Base-by-base conservation (phyloP, 495 filamentous ascomycete genomes). In the Rostrohypoxylon terebratum region DNA sequence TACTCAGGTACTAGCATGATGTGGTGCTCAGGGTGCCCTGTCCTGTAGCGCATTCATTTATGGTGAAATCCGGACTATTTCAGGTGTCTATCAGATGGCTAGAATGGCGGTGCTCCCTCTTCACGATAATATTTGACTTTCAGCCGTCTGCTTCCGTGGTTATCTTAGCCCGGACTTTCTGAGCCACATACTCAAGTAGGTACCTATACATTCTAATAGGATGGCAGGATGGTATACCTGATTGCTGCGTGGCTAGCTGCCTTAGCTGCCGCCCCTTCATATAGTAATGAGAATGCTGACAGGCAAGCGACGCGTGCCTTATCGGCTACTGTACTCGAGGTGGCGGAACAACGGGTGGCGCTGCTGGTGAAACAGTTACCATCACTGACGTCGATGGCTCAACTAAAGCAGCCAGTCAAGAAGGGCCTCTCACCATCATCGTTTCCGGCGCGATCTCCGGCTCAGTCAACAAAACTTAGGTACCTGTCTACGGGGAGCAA, bases 331-430 rank as follows among this genome's bases (percentile, higher is more conserved):
- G 78, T 44, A 80, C 75, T 0, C 51, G 75, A n/a, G 74, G 74
- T 13, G 69, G 77, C 8, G 72, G 80, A 40, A 88, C 86, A 18
- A 88, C 80, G 4, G 87, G 87, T 57, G 87, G 87, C 66, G 75
- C 77, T 28, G 84, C 82, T 18, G 87, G 87, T 57, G 82, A 82
- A 6, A 86, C 83, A 8, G 84, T 83, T 4, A 86, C 83, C 13
- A 87, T 89, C 44, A 84, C 84, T 2, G 83, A 85, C 1, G 82
- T 86, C 42, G 83, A 82, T 21, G 77, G 77, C 9, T 80, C 88
- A 61, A 76, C 80, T 4, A 53, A 77, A 0, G 87, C 84, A 25
- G 85, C 83, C 28, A 62, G 72, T 1, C 81, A 81, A 14, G 77
- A 83, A 11, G 78, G 77, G 3, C 75, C 78, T 20, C 83, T 83